phyloP scores from a whole-genome alignment of 1,284 basidiomycete genomes.

The Xanthoconium separans region DNA sequence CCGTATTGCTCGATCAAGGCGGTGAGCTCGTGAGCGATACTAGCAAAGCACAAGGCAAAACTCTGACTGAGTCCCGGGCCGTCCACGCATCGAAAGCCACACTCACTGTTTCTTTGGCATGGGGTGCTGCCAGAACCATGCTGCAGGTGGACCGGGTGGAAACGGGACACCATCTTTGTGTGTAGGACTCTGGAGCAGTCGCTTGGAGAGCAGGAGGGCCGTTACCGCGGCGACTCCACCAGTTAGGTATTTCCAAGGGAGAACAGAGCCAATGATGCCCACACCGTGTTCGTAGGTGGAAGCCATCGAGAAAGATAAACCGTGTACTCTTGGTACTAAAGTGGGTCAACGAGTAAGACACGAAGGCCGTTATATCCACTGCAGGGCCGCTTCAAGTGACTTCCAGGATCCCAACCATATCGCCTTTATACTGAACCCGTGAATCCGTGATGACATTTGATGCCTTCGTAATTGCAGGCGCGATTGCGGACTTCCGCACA shows the following conservation, averaged over 20 bases:
- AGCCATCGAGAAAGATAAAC: neutral
- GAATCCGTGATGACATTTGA: too few relatives aligned
- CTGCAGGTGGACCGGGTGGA: conserved; percentile 10
- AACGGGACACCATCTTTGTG: conserved; percentile 3
- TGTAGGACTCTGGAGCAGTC: neutral
- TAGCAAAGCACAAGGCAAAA: neutral
- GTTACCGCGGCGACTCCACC: neutral
- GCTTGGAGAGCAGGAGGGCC: neutral
- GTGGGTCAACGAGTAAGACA: too few relatives aligned
- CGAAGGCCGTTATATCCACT: too few relatives aligned
- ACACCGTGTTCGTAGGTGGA: neutral
- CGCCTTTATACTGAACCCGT: too few relatives aligned
- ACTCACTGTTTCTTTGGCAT: conserved; percentile 10
- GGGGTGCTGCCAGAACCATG: conserved; percentile 12
- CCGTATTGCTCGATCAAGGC: conserved; percentile 33
- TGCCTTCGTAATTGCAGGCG: too few relatives aligned
- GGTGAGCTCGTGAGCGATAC: conserved; percentile 4
- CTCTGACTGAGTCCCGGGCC: neutral
- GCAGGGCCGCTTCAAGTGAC: too few relatives aligned
- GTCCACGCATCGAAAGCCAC: neutral
- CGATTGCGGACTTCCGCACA: too few relatives aligned
- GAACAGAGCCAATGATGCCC: neutral
- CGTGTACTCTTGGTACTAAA: too few relatives aligned
- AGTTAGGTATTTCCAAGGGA: neutral
- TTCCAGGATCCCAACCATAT: too few relatives aligned